Base-by-base conservation (phyloP, 306 rosid genomes). In the Vigna hirtella region DNA sequence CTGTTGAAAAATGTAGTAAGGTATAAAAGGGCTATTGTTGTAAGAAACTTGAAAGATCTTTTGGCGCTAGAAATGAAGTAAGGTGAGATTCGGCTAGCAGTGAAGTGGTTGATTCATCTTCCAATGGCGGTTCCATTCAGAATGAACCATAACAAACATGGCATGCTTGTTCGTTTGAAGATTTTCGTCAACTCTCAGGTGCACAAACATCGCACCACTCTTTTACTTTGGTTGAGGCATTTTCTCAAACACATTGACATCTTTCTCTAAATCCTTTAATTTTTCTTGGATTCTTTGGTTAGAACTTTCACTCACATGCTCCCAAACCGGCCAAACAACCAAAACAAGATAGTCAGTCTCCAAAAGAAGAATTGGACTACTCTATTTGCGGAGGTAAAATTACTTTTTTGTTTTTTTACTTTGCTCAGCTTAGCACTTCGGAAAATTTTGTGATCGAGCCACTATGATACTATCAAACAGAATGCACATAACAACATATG, bases 201-300 rank as follows among this genome's bases (percentile, higher is more conserved):
- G n/a, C 36, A 38, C 61, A 3, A 42, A 64, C 43, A 9, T 6
- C 0, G 1, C 45, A 61, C 4, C 11, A 20, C 28, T 1, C 45
- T 50, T 8, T 53, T 74, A 28, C 28, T 72, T 70, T 84, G 20
- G 81, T 63, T 84, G 24, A 63, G 72, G 9, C 87, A 75, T 11
- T 84, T 84, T 76, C 26, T 79, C 87, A 7, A 84, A 84, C 84
- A 79, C 82, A 51, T 83, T n/a, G 0, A 64, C 36, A 30, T 77
- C 67, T 62, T 57, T 52, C 62, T 70, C 34, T 55, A 52, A 74
- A 57, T 67, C 51, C 62, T 28, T 24, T 5, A 3, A 13, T 70
- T 17, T 22, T 9, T 28, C 17, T 69, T 74, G 4, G 17, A 49
- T 57, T 58, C 47, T 72, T 67, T 0, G 18, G 36, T 73, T 83